Conservation (phyloP, 1,284 basidiomycete species). For the Trametes sp. region DNA sequence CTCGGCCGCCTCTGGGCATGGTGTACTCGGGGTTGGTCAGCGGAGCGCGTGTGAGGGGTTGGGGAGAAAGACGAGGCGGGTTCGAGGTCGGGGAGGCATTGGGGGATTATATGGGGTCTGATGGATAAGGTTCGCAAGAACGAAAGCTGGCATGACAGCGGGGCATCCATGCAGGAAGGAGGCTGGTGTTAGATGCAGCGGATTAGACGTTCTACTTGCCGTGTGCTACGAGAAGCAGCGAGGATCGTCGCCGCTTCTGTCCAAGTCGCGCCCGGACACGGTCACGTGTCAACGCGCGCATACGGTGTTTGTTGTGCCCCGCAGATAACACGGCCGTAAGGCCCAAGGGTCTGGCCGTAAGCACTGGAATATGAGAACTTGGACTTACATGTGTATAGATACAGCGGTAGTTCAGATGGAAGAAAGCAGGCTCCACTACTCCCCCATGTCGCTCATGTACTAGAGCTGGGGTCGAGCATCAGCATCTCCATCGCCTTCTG, state of each 20-base stretch:
- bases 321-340: too few relatives aligned
- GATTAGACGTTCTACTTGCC: too few relatives aligned
- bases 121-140: not conserved
- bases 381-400: too few relatives aligned
- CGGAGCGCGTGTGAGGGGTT: not conserved
- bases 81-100: not conserved
- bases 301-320: too few relatives aligned
- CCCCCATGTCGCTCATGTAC: too few relatives aligned
- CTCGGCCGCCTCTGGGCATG: not conserved
- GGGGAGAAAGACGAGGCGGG: not conserved
- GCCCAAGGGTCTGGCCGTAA: too few relatives aligned
- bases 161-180: not conserved
- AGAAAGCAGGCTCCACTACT: too few relatives aligned
- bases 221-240: too few relatives aligned
- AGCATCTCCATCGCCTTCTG: slow-evolving; percentile 5
- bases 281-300: not conserved
- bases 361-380: too few relatives aligned
- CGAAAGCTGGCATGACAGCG: not conserved
- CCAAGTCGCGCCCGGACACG: not conserved
- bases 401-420: too few relatives aligned
- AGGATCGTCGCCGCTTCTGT: not conserved
- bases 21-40: not conserved
- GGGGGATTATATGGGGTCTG: not conserved
- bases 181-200: too few relatives aligned
- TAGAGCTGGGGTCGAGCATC: not conserved